Base-by-base conservation (phyloP, 2,329 filamentous ascomycete species). In the Microdochium trichocladiopsis region DNA sequence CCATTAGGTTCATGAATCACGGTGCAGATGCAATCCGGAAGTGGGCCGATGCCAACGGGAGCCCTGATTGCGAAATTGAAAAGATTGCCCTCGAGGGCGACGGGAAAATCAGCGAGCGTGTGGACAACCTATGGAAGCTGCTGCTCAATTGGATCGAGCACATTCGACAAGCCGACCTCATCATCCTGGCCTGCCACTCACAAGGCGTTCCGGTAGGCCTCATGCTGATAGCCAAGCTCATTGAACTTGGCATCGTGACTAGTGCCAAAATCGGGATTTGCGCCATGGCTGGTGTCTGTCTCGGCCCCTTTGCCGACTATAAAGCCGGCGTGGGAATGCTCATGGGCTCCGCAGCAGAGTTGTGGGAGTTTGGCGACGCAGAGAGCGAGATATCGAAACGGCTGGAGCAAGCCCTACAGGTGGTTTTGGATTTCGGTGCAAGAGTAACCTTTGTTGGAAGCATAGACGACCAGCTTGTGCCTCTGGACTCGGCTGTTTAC, bases 401-500 rank as follows among this genome's bases (percentile, higher is more conserved):
- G 58, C 95, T 96, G 59, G 84, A 90, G 60, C 76, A 83, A 25
- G 84, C 91, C 0, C 72, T 97, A 2, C 84, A 87, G 61, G 80
- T 81, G 10, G 86, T 87, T 2, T 74, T 99, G 6, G 79, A 85
- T 16, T 87, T 90, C 61, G 91, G 92, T 12, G 89, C 89, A 14
- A 83, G 90, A 41, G 82, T 97, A 49, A 88, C 91, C 0, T 96
- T 92, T 66, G 79, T 95, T 54, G 93, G 93, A 51, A 96, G 92
- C 68, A 95, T 99, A 50, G 94, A 99, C 66, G 94, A 99, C 68
- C 94, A 99, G 68, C 77, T 99, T 2, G 92, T 99, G 14, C 93
- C 92, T 3, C 76, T 99, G 64, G 93, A 96, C 83, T 96, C 92
- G 2, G 91, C 93, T 16, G 83, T 94, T 0, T 95, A 95, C 68